Evolutionary conservation across 1,284 basidiomycete species (phyloP), one percentile per base, ranked within the genome.

Genomic region (Ustilago sp.): DNA sequence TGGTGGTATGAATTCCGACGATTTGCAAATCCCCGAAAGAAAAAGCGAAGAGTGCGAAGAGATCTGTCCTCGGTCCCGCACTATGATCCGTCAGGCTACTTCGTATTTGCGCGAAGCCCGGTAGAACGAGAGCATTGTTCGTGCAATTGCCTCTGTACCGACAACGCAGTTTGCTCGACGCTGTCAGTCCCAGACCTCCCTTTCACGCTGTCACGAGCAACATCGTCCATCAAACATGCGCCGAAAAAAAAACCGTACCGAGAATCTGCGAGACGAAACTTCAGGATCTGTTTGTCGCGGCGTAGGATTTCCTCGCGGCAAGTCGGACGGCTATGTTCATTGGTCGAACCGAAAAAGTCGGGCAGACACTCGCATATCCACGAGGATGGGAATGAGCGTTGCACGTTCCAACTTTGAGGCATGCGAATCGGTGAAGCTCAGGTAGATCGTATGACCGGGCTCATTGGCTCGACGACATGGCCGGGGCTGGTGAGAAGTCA

Each of bases 401-500:
- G 32, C n/a, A 31, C 41, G 55, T 57, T 45, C 55, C 55, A 41
- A 57, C 39, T 34, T 45, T 47, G 8, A 55, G 53, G 36, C 43
- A n/a, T 41, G 17, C 38, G 13, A 15, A 17, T 11, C 13, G 32
- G 34, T 53, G 12, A 36, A 41, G 38, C 36, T 56, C 38, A 39
- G 54, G 34, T 19, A 39, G 11, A 39, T 11, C 15, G 38, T 17
- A 39, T 39, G 11, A 17, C 38, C 38, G 4, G 9, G 45, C n/a
- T n/a, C 45, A 23, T 48, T 15, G 28, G 11, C 32, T 6, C 43
- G 19, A 19, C 6, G 43, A 45, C n/a, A 7, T 19, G 43, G 17
- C 8, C 6, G 43, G n/a, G 11, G 17, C n/a, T 45, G n/a, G 43
- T 45, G 5, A n/a, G 15, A 19, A 19, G n/a, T 8, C 3, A 19